Evolutionary conservation across 768 basidiomycete genomes (phyloP).

Genomic region (Infundibulicybe gibba): DNA sequence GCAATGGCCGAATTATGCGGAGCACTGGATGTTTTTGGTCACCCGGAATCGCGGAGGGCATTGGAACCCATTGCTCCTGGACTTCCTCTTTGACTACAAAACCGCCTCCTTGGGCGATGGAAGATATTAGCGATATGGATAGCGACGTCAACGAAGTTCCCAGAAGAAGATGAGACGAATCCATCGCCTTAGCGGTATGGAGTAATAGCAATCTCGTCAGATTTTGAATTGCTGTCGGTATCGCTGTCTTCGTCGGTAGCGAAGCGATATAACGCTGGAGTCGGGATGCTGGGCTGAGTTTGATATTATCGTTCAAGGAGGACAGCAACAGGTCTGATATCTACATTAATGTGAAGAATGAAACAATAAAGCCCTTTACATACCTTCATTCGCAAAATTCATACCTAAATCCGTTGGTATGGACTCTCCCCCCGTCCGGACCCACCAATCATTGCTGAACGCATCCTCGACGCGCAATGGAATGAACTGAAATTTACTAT

Average conservation of each 20-base stretch:
- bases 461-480: slow-evolving; percentile 70
- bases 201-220: slow-evolving; percentile 68
- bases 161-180: slow-evolving; percentile 73
- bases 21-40: slow-evolving; percentile 22
- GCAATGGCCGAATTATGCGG: slow-evolving; percentile 61
- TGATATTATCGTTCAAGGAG: slow-evolving; percentile 6
- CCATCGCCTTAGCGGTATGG: slow-evolving; percentile 53
- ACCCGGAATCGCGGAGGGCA: slow-evolving; percentile 4
- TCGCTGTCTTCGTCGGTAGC: slow-evolving; percentile 73
- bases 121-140: slow-evolving; percentile 70
- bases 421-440: slow-evolving; percentile 31
- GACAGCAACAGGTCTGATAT: slow-evolving; percentile 27
- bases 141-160: slow-evolving; percentile 80
- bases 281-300: slow-evolving; percentile 18
- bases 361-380: slow-evolving; percentile 5
- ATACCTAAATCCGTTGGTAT: slow-evolving; percentile 29
- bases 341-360: slow-evolving; percentile 1
- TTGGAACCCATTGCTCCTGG: slow-evolving; percentile 65
- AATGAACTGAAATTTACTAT: slow-evolving; percentile 53
- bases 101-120: slow-evolving; percentile 74
- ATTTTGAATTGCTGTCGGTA: slow-evolving; percentile 52
- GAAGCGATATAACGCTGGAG: slow-evolving; percentile 54
- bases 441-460: slow-evolving; percentile 71
- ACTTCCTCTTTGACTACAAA: slow-evolving; percentile 65
- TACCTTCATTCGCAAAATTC: slow-evolving; percentile 53